Conservation (phyloP, 768 basidiomycete genomes). For the Trametes cubensis region DNA sequence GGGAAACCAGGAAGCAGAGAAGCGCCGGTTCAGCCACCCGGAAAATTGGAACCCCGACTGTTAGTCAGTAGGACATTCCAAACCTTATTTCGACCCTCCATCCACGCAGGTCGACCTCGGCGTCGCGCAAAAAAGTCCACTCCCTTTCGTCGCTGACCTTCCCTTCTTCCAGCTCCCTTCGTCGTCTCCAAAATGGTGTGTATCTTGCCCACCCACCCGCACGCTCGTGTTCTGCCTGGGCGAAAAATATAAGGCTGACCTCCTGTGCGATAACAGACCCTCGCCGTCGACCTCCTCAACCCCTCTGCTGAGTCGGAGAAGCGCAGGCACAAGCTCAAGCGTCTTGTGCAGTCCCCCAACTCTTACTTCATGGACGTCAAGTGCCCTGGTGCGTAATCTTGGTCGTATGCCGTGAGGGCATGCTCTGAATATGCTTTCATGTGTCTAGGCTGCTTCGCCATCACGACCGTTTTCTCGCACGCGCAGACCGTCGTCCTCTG, state of each 20-base stretch:
- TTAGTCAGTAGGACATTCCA: constrained; percentile 13
- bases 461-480: constrained; percentile 99
- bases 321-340: constrained; percentile 98
- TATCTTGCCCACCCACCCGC: neutral
- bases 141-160: constrained; percentile 25
- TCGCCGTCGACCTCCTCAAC: constrained; percentile 97
- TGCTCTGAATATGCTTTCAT: neutral
- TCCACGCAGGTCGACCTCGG: constrained; percentile 30
- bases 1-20: neutral
- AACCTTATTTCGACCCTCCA: constrained; percentile 28
- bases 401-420: constrained; percentile 22
- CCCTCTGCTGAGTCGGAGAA: constrained; percentile 85
- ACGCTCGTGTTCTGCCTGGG: neutral
- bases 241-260: neutral
- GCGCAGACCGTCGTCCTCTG: constrained; percentile 97
- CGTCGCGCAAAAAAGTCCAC: constrained; percentile 31
- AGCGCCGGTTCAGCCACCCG: constrained; percentile 25
- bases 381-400: constrained; percentile 75
- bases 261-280: constrained; percentile 57
- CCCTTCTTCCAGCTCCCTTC: constrained; percentile 17
- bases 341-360: constrained; percentile 97
- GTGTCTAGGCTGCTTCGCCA: constrained; percentile 82
- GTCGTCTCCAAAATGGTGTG: constrained; percentile 33
- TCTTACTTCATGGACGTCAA: constrained; percentile 99
- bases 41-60: constrained; percentile 25